Evolutionary conservation across 768 basidiomycete genomes (phyloP).

Genomic region (Serendipita sp.): DNA sequence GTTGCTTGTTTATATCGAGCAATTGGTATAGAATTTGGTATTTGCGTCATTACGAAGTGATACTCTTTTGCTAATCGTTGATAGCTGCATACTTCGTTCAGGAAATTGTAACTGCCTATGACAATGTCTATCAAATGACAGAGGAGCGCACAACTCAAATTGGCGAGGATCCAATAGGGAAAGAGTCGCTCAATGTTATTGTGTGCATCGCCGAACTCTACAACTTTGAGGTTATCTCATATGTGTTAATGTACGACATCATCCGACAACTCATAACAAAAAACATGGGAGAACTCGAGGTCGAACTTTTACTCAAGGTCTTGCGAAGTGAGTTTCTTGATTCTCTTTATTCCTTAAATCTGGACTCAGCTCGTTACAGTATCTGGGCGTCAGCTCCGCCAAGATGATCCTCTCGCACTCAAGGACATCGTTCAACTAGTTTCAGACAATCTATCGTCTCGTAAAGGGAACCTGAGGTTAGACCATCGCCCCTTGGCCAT

Average conservation of each 20-base stretch:
- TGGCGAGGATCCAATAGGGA: conserved; percentile 35
- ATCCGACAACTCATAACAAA: conserved; percentile 55
- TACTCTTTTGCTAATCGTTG: not conserved
- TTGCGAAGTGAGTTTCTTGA: conserved; percentile 42
- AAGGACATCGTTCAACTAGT: conserved; percentile 82
- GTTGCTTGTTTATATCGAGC: conserved; percentile 66
- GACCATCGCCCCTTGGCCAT: not conserved
- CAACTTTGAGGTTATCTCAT: conserved; percentile 89
- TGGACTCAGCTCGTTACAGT: conserved; percentile 26
- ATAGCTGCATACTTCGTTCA: conserved; percentile 75
- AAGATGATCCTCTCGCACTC: conserved; percentile 80
- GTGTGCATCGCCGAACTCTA: conserved; percentile 83
- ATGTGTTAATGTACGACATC: conserved; percentile 76
- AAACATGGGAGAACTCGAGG: conserved; percentile 55
- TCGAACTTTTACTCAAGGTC: conserved; percentile 77
- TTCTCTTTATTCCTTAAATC: not conserved
- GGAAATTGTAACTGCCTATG: conserved; percentile 47
- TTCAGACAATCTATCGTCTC: conserved; percentile 45
- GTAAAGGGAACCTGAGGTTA: conserved; percentile 37
- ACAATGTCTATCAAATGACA: conserved; percentile 18
- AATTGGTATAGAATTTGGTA: conserved; percentile 79
- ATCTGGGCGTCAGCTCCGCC: conserved; percentile 80
- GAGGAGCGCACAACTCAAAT: conserved; percentile 7
- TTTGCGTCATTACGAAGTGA: conserved; percentile 13
- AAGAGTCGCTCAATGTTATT: conserved; percentile 79